Percentiles rank a stretch among this genome's conserved stretches.
phyloP scores from a whole-genome alignment of 1,284 basidiomycete species.

The Flammula alnicola region DNA sequence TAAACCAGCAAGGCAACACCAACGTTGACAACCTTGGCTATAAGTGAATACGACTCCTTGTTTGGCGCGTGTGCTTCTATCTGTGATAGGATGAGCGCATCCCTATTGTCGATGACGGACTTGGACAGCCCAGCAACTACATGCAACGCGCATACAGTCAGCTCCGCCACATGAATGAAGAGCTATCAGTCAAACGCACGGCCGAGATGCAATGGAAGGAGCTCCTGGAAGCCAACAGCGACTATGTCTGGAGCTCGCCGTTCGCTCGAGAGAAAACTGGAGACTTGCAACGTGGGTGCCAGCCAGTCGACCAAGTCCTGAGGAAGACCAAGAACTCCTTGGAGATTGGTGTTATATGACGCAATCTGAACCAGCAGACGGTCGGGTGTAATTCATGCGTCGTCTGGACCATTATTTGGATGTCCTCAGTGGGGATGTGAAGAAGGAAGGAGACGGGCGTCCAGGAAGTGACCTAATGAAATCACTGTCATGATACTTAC shows the following conservation, averaged over 20 bases:
- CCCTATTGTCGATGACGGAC: conserved; percentile 62
- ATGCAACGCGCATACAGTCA: conserved; percentile 3
- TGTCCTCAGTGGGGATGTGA: too few relatives aligned
- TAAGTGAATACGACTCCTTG: conserved; percentile 70
- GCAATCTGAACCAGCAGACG: conserved; percentile 78
- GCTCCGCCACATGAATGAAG: conserved; percentile 16
- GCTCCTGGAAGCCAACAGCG: conserved; percentile 89
- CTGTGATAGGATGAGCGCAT: conserved; percentile 68
- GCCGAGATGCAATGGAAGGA: conserved; percentile 82
- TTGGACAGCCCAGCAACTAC: conserved; percentile 68
- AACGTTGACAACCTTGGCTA: conserved; percentile 78
- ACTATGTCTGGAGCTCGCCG: conserved; percentile 78
- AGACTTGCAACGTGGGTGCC: conserved; percentile 75
- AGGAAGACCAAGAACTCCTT: conserved; percentile 69
- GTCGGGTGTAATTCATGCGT: conserved; percentile 27
- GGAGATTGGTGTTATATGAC: conserved; percentile 86
- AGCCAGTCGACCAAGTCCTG: conserved; percentile 88
- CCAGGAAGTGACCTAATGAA: too few relatives aligned
- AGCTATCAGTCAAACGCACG: conserved; percentile 49
- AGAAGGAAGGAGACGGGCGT: too few relatives aligned
- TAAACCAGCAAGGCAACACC: conserved; percentile 85
- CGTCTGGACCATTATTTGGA: background rate
- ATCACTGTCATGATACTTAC: too few relatives aligned
- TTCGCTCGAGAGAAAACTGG: conserved; percentile 65
- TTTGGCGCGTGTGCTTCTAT: conserved; percentile 71